Conservation (phyloP, 1,284 basidiomycete genomes). For the Limonomyces culmigenus region DNA sequence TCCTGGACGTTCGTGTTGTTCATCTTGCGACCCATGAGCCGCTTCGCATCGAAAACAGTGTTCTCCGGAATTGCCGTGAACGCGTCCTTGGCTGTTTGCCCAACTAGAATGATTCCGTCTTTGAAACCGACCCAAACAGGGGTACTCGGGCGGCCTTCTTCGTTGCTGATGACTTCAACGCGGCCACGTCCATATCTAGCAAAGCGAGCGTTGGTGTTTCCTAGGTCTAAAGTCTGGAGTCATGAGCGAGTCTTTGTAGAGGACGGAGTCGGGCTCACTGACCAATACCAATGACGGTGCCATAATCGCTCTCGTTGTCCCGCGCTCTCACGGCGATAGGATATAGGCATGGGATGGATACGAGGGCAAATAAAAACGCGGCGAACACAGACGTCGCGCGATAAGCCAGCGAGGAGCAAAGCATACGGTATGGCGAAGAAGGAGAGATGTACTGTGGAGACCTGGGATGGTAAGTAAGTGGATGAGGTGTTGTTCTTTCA, state of each 20-base stretch:
- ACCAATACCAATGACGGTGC: slow-evolving; percentile 94
- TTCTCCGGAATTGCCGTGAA: slow-evolving; percentile 79
- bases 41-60: slow-evolving; percentile 96
- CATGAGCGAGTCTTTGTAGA: slow-evolving; percentile 9
- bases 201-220: slow-evolving; percentile 45
- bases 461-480: too few species aligned
- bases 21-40: slow-evolving; percentile 83
- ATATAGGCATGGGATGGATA: slow-evolving; percentile 47
- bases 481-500: too few species aligned
- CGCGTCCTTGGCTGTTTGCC: slow-evolving; percentile 67
- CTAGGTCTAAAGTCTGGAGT: slow-evolving; percentile 39
- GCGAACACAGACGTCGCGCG: slow-evolving; percentile 47
- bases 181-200: slow-evolving; percentile 87
- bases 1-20: slow-evolving; percentile 65
- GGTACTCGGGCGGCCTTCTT: slow-evolving; percentile 94
- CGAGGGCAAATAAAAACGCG: slow-evolving; percentile 41
- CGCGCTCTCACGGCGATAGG: slow-evolving; percentile 40
- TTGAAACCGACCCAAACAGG: slow-evolving; percentile 89
- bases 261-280: slow-evolving; percentile 15
- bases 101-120: slow-evolving; percentile 82
- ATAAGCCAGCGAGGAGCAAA: slow-evolving; percentile 26
- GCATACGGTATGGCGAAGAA: not conserved
- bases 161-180: slow-evolving; percentile 94
- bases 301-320: slow-evolving; percentile 53
- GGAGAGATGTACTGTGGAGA: too few species aligned